A percentile compares a stretch with the other conserved stretches of the same genome.
phyloP scores from a whole-genome alignment of 495 filamentous ascomycete genomes.

The Penicillium cataractarum region DNA sequence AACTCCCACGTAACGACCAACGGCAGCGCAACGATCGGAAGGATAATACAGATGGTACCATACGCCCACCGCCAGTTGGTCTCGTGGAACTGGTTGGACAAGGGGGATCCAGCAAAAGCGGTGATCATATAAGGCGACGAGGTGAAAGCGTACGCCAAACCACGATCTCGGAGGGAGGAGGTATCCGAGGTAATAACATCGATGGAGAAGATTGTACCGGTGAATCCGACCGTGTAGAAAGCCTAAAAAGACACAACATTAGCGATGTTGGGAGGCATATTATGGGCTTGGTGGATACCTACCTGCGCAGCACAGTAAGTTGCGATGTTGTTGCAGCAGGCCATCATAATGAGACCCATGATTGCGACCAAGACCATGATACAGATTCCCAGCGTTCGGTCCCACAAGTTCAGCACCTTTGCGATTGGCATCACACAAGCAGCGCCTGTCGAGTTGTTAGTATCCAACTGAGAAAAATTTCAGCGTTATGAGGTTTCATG shows the following conservation, averaged over 20 bases:
- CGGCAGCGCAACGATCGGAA: constrained; percentile 55
- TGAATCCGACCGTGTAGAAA: constrained; percentile 58
- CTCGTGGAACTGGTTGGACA: constrained; percentile 45
- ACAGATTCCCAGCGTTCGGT: constrained; percentile 56
- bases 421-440: constrained; percentile 63
- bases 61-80: constrained; percentile 63
- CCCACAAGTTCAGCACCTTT: constrained; percentile 69
- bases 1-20: constrained; percentile 49
- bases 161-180: constrained; percentile 60
- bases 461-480: neutral
- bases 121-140: constrained; percentile 58
- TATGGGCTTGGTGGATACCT: neutral
- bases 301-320: constrained; percentile 54
- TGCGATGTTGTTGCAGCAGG: constrained; percentile 46
- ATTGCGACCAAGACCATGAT: constrained; percentile 41
- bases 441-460: neutral
- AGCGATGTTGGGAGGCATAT: neutral
- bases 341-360: constrained; percentile 54
- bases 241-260: constrained; percentile 15
- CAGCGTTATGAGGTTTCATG: neutral
- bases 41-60: constrained; percentile 60
- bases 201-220: constrained; percentile 58
- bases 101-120: constrained; percentile 34
- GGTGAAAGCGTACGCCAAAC: constrained; percentile 59
- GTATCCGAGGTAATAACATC: constrained; percentile 65